Conservation (phyloP, 106 monocot genomes). For the Narthecium ossifragum region DNA sequence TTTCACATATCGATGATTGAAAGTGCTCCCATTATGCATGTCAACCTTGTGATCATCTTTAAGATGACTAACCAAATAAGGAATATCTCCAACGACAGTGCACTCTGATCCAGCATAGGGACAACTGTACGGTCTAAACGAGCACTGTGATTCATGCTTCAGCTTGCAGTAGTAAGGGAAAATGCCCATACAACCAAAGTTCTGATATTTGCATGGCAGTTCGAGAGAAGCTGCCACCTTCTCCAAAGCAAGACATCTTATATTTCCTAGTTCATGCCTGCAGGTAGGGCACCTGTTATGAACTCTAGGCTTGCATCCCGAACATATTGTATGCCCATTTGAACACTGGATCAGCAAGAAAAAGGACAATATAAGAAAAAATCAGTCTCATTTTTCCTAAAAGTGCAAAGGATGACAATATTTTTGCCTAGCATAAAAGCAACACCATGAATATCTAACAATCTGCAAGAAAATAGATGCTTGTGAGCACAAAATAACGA, state of each 20-base stretch:
- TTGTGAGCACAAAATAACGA: no score
- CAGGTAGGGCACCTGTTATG: conserved; percentile 14
- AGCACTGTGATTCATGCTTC: conserved; percentile 15
- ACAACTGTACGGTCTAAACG: conserved; percentile 14
- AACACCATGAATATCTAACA: no score
- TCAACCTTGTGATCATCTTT: conserved; percentile 18
- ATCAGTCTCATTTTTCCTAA: no score
- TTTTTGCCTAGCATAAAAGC: no score
- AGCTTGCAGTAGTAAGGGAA: conserved; percentile 14
- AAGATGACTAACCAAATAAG: conserved; percentile 13
- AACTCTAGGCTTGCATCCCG: conserved; percentile 13
- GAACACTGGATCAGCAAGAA: conserved; percentile 2
- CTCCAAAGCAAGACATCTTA: conserved; percentile 15
- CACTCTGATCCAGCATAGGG: conserved; percentile 20
- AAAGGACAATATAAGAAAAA: not conserved
- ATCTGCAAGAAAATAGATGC: no score
- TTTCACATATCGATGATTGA: conserved; percentile 17
- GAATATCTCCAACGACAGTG: conserved; percentile 13
- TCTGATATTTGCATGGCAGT: conserved; percentile 13
- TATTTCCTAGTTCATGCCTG: conserved; percentile 17
- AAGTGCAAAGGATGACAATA: no score
- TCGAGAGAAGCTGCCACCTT: conserved; percentile 17
- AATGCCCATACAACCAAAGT: conserved; percentile 9
- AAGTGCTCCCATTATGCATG: conserved; percentile 18
- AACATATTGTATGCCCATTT: conserved; percentile 15